Evolutionary conservation across 1,139 yeast genomes (phyloP).

Genomic region (Geotrichum macrosporum): DNA sequence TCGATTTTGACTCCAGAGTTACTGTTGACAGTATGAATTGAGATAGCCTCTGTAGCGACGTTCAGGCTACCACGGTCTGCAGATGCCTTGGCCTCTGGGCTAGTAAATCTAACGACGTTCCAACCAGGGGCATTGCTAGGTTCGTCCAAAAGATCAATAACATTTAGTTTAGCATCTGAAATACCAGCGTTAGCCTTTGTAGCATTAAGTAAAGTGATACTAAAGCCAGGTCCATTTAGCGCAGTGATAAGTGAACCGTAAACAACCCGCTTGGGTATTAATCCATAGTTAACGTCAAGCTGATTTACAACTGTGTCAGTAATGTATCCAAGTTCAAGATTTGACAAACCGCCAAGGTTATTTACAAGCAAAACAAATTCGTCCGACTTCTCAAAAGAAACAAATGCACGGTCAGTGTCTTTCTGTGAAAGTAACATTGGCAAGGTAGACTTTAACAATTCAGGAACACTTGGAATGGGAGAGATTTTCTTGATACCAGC

Average conservation of each 20-base stretch:
- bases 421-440: slow-evolving; percentile 31
- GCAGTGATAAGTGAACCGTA: slow-evolving; percentile 81
- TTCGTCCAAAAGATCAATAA: slow-evolving; percentile 52
- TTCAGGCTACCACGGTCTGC: slow-evolving; percentile 36
- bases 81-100: slow-evolving; percentile 41
- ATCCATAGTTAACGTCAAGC: slow-evolving; percentile 45
- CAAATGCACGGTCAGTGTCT: slow-evolving; percentile 41
- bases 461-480: slow-evolving; percentile 55
- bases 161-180: slow-evolving; percentile 32
- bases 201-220: slow-evolving; percentile 69
- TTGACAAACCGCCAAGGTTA: slow-evolving; percentile 82
- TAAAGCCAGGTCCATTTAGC: slow-evolving; percentile 85
- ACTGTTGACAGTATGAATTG: slow-evolving; percentile 25
- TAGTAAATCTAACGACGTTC: slow-evolving; percentile 46
- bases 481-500: slow-evolving; percentile 71
- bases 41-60: slow-evolving; percentile 22
- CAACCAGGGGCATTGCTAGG: slow-evolving; percentile 82
- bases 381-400: slow-evolving; percentile 55
- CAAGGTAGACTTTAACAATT: slow-evolving; percentile 37
- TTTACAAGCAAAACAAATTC: slow-evolving; percentile 67
- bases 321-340: slow-evolving; percentile 67
- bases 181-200: slow-evolving; percentile 41
- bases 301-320: slow-evolving; percentile 47
- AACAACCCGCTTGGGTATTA: slow-evolving; percentile 61
- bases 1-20: slow-evolving; percentile 44